phyloP scores from a whole-genome alignment of 1,284 basidiomycete species.

The Ustilago loliicola region DNA sequence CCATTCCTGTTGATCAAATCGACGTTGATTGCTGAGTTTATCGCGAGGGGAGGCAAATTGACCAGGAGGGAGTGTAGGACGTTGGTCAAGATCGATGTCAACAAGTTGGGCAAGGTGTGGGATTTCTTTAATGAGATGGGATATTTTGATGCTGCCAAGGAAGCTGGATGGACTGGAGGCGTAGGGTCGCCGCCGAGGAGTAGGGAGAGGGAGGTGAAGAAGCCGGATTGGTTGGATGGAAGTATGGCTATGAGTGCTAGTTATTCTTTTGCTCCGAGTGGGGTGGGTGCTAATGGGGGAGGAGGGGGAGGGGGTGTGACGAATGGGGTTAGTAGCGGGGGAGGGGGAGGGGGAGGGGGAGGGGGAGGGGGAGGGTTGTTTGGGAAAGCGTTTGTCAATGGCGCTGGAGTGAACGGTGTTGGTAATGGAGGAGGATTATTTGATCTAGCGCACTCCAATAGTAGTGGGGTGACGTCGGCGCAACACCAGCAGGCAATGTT shows the following conservation, averaged over 20 bases:
- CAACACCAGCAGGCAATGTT: slow-evolving; percentile 50
- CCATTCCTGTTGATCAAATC: slow-evolving; percentile 68
- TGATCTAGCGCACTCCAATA: slow-evolving; percentile 32
- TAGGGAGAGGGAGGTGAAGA: slow-evolving; percentile 38
- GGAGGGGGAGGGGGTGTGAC: neutral
- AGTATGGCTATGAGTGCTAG: slow-evolving; percentile 49
- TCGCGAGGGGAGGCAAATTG: slow-evolving; percentile 59
- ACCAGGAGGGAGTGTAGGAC: slow-evolving; percentile 60
- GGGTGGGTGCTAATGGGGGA: neutral
- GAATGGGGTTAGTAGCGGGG: slow-evolving; percentile 13
- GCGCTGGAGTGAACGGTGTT: neutral
- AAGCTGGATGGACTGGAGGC: slow-evolving; percentile 52
- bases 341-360: neutral
- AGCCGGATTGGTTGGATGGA: slow-evolving; percentile 49
- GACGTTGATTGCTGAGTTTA: slow-evolving; percentile 61
- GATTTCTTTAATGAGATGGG: slow-evolving; percentile 68
- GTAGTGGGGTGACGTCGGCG: slow-evolving; percentile 28
- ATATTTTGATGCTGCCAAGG: slow-evolving; percentile 57
- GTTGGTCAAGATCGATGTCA: slow-evolving; percentile 66
- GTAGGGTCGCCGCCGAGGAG: slow-evolving; percentile 48
- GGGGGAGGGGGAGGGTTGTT: slow-evolving; percentile 14
- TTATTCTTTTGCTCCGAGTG: slow-evolving; percentile 32
- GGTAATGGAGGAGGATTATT: slow-evolving; percentile 37
- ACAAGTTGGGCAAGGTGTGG: slow-evolving; percentile 67
- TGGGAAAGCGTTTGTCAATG: slow-evolving; percentile 14